Evolutionary conservation across 768 basidiomycete genomes (phyloP).

Genomic region (Boletus tomentosulus): DNA sequence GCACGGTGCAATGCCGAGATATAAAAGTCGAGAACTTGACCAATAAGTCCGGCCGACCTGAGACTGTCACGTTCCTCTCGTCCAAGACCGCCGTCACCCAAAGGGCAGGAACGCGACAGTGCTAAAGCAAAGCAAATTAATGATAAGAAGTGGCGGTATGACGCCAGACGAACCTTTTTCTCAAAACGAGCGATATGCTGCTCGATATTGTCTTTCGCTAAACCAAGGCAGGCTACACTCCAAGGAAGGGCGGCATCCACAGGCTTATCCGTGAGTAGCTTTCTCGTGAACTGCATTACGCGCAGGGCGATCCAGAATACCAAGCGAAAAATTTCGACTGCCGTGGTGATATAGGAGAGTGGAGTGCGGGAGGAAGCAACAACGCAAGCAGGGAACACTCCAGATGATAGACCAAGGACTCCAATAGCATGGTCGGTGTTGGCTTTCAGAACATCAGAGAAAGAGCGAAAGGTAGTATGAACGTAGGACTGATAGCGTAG

Average conservation of each 20-base stretch:
- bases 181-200: constrained; percentile 24
- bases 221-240: constrained; percentile 40
- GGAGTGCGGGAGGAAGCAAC: constrained; percentile 40
- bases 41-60: constrained; percentile 52
- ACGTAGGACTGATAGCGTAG: constrained; percentile 50
- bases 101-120: constrained; percentile 27
- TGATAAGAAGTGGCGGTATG: not conserved
- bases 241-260: constrained; percentile 35
- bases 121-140: constrained; percentile 4
- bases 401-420: constrained; percentile 54
- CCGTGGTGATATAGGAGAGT: constrained; percentile 39
- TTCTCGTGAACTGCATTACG: constrained; percentile 31
- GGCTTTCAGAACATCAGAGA: constrained; percentile 27
- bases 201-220: constrained; percentile 23
- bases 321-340: constrained; percentile 47
- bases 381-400: constrained; percentile 51
- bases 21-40: constrained; percentile 38
- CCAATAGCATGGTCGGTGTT: constrained; percentile 36
- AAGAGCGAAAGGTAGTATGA: constrained; percentile 21
- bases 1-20: constrained; percentile 33
- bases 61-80: constrained; percentile 48
- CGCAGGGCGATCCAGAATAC: constrained; percentile 52
- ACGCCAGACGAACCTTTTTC: constrained; percentile 13
- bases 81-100: constrained; percentile 51
- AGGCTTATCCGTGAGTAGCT: constrained; percentile 14